Evolutionary conservation across 176 grass and related monocot genomes (phyloP), one percentile per base, ranked within the genome.

Genomic region (Puya raimondii): DNA sequence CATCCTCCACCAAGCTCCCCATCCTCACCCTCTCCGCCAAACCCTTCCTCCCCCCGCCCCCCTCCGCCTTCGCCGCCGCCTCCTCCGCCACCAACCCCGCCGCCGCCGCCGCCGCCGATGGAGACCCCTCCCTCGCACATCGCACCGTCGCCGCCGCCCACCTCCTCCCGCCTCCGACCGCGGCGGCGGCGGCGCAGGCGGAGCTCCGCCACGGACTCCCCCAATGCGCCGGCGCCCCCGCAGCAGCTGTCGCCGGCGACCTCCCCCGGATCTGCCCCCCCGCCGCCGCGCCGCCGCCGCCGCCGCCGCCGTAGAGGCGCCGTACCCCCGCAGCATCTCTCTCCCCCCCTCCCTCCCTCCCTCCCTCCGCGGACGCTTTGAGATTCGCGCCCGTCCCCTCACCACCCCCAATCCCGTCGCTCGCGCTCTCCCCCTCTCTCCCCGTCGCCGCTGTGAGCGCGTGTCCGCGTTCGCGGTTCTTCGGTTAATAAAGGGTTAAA

Each of bases 1-100:
- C 92, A 66, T 89, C 88, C 72, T 86, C 86, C 14, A 89, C 74
- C 66, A 96, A 77, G 85, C 88, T 91, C 80, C 92, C 92, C 53
- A 89, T 68, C 51, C 92, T 67, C 56, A 96, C 73, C 69, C 78
- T 80, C 86, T 96, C 92, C 42, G 85, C 92, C 47, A 87, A 56
- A 49, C 81, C 78, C 57, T 68, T 72, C 63, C 76, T 54, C 68
- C 10, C 80, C 10, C 15, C 51, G 1, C 6, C 68, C 21, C 2
- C 75, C 4, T 1, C 25, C 21, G 22, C 27, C 18, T 51, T 56
- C 50, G 2, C 33, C 50, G 59, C 47, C 23, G 47, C 59, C 53
- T 53, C 57, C 17, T 64, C 22, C 66, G 29, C 72, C 16, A 50
- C 16, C 2, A 47, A 7, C 21, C 12, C 12, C 49, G 11, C 20